Conservation (phyloP, 495 filamentous ascomycete genomes). For the Paragyromitra xinjiangensis region DNA sequence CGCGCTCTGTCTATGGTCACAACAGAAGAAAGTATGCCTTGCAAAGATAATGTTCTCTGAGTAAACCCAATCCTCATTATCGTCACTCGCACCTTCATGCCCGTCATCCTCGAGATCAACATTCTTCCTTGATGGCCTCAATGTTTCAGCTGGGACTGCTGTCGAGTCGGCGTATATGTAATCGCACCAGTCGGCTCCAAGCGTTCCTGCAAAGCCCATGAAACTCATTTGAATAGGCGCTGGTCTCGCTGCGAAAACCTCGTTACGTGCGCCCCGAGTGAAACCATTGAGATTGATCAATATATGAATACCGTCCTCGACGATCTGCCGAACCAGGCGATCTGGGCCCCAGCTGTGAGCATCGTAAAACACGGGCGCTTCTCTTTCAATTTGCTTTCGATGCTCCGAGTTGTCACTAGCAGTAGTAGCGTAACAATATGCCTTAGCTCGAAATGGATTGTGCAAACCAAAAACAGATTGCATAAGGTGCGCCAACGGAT, state of each 20-base stretch:
- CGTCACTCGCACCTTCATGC: constrained; percentile 58
- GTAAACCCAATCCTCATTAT: constrained; percentile 84
- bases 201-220: constrained; percentile 97
- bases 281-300: constrained; percentile 98
- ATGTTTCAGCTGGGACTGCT: constrained; percentile 81
- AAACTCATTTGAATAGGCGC: constrained; percentile 99
- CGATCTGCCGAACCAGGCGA: constrained; percentile 85
- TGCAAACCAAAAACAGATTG: constrained; percentile 98
- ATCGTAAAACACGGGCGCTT: constrained; percentile 91
- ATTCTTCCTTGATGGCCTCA: constrained; percentile 80
- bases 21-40: constrained; percentile 98
- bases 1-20: constrained; percentile 93
- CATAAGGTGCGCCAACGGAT: constrained; percentile 87
- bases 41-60: constrained; percentile 96
- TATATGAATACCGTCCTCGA: constrained; percentile 93
- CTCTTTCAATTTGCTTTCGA: constrained; percentile 90
- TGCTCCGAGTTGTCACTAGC: constrained; percentile 90
- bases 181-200: constrained; percentile 98
- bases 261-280: constrained; percentile 94
- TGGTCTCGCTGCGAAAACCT: constrained; percentile 93
- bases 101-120: constrained; percentile 69
- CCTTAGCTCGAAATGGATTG: constrained; percentile 73
- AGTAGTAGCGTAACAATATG: constrained; percentile 97
- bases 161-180: constrained; percentile 92
- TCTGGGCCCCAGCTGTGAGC: constrained; percentile 88